These are phyloP conservation scores for Thymus mandschuricus DNA, from an alignment of 257 asterid species.

Conservation along the genomic window DNA sequence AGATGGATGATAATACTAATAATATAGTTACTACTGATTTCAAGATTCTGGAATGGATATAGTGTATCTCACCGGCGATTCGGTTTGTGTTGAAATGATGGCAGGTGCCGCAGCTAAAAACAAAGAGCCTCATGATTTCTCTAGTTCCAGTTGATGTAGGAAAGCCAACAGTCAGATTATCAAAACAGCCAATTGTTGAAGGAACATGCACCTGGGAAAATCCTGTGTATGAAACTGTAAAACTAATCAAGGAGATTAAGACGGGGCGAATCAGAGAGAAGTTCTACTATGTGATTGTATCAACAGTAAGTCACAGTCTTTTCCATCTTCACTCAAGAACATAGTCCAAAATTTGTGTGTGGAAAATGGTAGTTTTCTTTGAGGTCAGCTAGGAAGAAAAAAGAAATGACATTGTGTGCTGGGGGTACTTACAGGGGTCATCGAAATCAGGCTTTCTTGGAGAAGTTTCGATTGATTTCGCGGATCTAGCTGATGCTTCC, in stretches of 20 bases:
- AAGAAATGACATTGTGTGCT: constrained; percentile 5
- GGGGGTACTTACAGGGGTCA: constrained; percentile 66
- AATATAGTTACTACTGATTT: neutral
- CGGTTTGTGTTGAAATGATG: constrained; percentile 23
- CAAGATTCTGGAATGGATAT: constrained; percentile 25
- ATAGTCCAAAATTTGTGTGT: neutral
- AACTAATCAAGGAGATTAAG: constrained; percentile 68
- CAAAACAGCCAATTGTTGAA: constrained; percentile 68
- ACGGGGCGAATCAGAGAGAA: constrained; percentile 76
- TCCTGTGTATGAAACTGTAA: constrained; percentile 81
- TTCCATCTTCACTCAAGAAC: constrained; percentile 17
- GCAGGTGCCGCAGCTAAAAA: constrained; percentile 90
- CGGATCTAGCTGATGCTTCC: constrained; percentile 73
- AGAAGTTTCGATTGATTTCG: constrained; percentile 87
- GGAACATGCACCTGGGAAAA: constrained; percentile 88
- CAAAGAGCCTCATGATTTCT: constrained; percentile 75
- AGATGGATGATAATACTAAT: constrained; percentile 20
- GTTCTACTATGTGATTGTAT: constrained; percentile 69
- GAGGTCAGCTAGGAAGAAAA: neutral
- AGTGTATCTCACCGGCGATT: constrained; percentile 31
- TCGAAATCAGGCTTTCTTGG: constrained; percentile 89
- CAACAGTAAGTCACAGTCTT: constrained; percentile 56
- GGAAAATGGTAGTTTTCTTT: too few relatives aligned
- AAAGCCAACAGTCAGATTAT: constrained; percentile 75
- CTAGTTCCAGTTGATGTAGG: constrained; percentile 92